A percentile compares a stretch with the other conserved stretches of the same genome.
Evolutionary conservation across 495 filamentous ascomycete genomes (phyloP).

Genomic region (Bacidia rubella): DNA sequence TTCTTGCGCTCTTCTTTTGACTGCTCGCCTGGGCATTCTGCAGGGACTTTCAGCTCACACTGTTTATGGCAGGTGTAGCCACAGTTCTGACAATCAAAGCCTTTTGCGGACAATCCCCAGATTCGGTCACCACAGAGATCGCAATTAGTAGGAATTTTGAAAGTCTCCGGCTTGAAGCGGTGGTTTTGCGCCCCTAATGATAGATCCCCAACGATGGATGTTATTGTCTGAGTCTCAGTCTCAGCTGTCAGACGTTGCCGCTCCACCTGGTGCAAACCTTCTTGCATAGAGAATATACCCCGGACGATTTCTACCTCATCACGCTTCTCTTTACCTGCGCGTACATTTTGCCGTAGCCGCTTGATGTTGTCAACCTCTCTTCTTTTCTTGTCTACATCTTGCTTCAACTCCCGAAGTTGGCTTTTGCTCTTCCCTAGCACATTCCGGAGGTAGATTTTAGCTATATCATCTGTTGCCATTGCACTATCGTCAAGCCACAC

Average conservation of each 20-base stretch:
- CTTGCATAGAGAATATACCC: slow-evolving; percentile 64
- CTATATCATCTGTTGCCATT: slow-evolving; percentile 68
- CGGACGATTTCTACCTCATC: slow-evolving; percentile 70
- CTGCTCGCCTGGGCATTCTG: slow-evolving; percentile 87
- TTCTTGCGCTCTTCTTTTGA: slow-evolving; percentile 90
- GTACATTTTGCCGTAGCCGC: slow-evolving; percentile 55
- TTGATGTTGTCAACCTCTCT: slow-evolving; percentile 68
- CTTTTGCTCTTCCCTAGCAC: slow-evolving; percentile 78
- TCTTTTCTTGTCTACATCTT: slow-evolving; percentile 69
- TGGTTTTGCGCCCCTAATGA: slow-evolving; percentile 84
- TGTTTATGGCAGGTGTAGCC: slow-evolving; percentile 98
- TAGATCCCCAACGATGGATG: slow-evolving; percentile 73
- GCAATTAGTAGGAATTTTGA: slow-evolving; percentile 98
- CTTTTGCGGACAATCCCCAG: slow-evolving; percentile 92
- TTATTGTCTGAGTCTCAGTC: slow-evolving; percentile 83
- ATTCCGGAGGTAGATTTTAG: slow-evolving; percentile 85
- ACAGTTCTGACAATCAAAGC: slow-evolving; percentile 88
- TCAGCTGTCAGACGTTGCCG: slow-evolving; percentile 75
- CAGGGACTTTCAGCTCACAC: slow-evolving; percentile 96
- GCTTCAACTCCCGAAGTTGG: slow-evolving; percentile 61
- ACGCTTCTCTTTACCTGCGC: slow-evolving; percentile 69
- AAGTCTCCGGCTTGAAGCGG: slow-evolving; percentile 92
- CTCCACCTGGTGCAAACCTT: slow-evolving; percentile 76
- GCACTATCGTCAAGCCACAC: slow-evolving; percentile 90
- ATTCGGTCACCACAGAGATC: slow-evolving; percentile 92